Base-by-base conservation (phyloP, 2,329 filamentous ascomycete species). In the Trichophyton verrucosum region DNA sequence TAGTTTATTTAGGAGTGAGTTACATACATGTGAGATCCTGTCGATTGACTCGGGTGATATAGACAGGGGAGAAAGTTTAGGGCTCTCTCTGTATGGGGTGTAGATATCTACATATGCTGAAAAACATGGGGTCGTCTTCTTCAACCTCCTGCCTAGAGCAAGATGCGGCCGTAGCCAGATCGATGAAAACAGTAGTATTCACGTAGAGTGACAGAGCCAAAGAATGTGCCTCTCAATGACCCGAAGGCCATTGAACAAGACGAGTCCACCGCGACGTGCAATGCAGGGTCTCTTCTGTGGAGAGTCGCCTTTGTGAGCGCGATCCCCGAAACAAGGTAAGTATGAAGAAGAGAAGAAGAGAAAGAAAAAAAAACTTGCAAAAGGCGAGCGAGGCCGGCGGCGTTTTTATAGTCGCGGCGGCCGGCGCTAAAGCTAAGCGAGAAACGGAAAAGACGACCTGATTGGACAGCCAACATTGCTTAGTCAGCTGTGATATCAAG, bases 181-280 rank as follows among this genome's bases (percentile, higher is more conserved):
- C 61, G 62, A 64, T 65, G 63, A 63, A 65, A 65, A 64, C 49
- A 36, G 33, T 11, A 36, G 24, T 27, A 6, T 27, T 36, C 33
- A 11, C 11, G 3, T 36, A 8, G 17, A 47, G 17, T 27, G 17
- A 33, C 53, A 56, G 33, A 55, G 77, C 72, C 76, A 78, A 78
- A 78, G 77, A 78, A 77, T 78, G 69, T 74, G 74, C 75, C 73
- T 73, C 70, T 73, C 71, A 75, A 74, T 74, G 71, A 72, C 74
- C 76, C 76, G 74, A 75, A 78, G 68, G 72, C 74, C 74, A 72
- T 75, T 78, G 74, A 75, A 77, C 72, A 70, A 65, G 72, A 64
- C 67, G 70, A 77, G 73, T 75, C 75, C 77, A 68, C 78, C 78
- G 74, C 78, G 78, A 67, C 80, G 79, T 81, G 79, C 79, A 81